Evolutionary conservation across 495 filamentous ascomycete genomes (phyloP).

Genomic region (Trypethelium eluteriae): DNA sequence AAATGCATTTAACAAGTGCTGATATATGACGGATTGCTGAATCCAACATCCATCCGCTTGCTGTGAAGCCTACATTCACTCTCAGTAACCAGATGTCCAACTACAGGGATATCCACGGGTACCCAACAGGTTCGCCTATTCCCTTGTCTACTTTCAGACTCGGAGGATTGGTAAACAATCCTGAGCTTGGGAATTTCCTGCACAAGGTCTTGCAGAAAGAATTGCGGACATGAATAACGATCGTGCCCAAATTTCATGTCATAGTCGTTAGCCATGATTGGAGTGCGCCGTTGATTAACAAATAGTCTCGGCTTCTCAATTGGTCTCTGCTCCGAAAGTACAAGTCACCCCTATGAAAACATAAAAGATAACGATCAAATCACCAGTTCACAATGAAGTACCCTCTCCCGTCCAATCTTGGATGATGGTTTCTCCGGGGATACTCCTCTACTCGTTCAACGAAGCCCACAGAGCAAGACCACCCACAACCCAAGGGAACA

Average conservation of each 20-base stretch:
- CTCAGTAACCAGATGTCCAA: too few relatives aligned
- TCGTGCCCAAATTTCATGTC: background rate
- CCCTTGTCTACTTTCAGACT: too few relatives aligned
- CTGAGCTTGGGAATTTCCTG: too few relatives aligned
- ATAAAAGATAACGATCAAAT: conserved; percentile 1
- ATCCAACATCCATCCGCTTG: too few relatives aligned
- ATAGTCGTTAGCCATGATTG: background rate
- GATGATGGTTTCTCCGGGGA: background rate
- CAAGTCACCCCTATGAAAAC: conserved; percentile 5
- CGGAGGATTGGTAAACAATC: too few relatives aligned
- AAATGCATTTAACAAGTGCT: too few relatives aligned
- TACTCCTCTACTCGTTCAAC: conserved; percentile 13
- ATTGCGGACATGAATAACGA: too few relatives aligned
- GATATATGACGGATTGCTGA: too few relatives aligned
- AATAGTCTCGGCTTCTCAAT: background rate
- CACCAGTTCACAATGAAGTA: background rate
- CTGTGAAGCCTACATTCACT: too few relatives aligned
- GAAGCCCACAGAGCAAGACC: conserved; percentile 17
- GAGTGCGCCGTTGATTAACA: background rate
- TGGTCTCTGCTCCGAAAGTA: conserved; percentile 4
- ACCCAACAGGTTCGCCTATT: too few relatives aligned
- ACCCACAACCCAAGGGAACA: conserved; percentile 15
- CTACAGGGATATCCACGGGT: too few relatives aligned
- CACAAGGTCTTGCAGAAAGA: too few relatives aligned
- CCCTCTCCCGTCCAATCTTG: conserved; percentile 5